phyloP scores from a whole-genome alignment of 2,329 filamentous ascomycete genomes.

The Arthrobotrys conoides region DNA sequence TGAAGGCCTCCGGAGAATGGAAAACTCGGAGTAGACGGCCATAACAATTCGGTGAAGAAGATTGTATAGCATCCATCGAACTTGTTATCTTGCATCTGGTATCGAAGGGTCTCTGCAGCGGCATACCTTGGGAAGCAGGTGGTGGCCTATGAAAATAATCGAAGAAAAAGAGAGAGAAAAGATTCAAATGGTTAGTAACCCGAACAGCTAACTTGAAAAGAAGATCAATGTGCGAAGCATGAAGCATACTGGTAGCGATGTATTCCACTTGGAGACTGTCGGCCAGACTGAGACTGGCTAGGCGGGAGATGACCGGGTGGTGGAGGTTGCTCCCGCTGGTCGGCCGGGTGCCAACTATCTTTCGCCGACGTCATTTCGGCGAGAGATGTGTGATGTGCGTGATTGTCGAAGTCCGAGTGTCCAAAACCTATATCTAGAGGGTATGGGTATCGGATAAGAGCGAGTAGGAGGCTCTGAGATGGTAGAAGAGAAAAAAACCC shows the following conservation, averaged over 20 bases:
- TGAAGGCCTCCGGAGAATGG: not conserved
- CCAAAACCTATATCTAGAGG: not conserved
- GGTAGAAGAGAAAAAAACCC: constrained; percentile 43
- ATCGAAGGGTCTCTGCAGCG: not conserved
- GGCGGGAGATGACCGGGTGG: constrained; percentile 50
- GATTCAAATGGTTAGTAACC: constrained; percentile 21
- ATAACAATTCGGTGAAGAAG: not conserved
- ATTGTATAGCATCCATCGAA: constrained; percentile 12
- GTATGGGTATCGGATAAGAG: constrained; percentile 10
- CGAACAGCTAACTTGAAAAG: not conserved
- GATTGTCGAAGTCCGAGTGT: constrained; percentile 20
- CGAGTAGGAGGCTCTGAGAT: constrained; percentile 17
- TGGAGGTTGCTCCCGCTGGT: constrained; percentile 59
- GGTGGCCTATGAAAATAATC: constrained; percentile 38
- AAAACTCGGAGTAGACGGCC: constrained; percentile 15
- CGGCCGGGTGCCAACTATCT: constrained; percentile 59
- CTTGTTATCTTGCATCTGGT: not conserved
- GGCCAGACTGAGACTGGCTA: constrained; percentile 37
- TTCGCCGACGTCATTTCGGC: constrained; percentile 56
- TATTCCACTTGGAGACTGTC: constrained; percentile 54
- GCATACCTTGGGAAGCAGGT: constrained; percentile 54
- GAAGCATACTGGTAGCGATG: constrained; percentile 54
- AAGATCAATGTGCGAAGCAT: not conserved
- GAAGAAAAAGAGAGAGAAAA: not conserved
- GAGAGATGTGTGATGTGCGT: constrained; percentile 16